These are phyloP conservation scores for Alternaria atra DNA, from an alignment of 2,329 filamentous ascomycete species.

Conservation along the genomic window DNA sequence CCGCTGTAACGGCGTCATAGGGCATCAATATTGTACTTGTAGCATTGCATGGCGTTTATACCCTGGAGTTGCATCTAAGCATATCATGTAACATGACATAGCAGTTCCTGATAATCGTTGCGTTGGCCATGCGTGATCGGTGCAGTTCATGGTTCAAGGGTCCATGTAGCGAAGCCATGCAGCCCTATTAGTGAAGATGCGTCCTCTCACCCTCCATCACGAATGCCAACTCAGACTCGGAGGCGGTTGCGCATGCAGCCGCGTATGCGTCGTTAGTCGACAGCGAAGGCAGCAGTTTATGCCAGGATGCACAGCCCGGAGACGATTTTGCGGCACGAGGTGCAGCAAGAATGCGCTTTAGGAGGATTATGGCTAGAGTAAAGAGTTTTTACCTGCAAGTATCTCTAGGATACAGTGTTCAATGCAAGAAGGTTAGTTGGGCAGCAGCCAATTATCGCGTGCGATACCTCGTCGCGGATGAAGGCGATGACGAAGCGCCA, in stretches of 20 bases:
- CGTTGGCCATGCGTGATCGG: conserved; percentile 47
- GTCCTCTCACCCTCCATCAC: conserved; percentile 27
- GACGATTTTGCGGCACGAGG: conserved; percentile 4
- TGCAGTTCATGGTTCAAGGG: conserved; percentile 30
- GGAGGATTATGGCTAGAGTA: not conserved
- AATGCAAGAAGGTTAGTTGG: conserved; percentile 2
- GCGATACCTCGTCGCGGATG: conserved; percentile 17
- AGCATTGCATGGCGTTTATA: conserved; percentile 50
- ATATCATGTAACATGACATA: conserved; percentile 45
- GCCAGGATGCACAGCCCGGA: conserved; percentile 6
- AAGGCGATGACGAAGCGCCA: conserved; percentile 40
- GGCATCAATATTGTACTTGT: conserved; percentile 26
- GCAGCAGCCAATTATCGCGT: not conserved
- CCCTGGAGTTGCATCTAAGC: conserved; percentile 29
- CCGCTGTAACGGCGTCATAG: conserved; percentile 17
- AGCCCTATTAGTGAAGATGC: conserved; percentile 28
- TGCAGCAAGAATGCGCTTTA: not conserved
- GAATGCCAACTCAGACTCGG: conserved; percentile 36
- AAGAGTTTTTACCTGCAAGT: not conserved
- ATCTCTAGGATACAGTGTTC: not conserved
- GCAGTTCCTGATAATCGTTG: conserved; percentile 43
- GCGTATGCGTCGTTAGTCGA: conserved; percentile 43
- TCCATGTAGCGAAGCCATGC: conserved; percentile 17
- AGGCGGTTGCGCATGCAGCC: conserved; percentile 45
- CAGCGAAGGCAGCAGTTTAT: conserved; percentile 30